Evolutionary conservation across 179 eudicot genomes (phyloP).

Genomic region (Beta lomatogona): DNA sequence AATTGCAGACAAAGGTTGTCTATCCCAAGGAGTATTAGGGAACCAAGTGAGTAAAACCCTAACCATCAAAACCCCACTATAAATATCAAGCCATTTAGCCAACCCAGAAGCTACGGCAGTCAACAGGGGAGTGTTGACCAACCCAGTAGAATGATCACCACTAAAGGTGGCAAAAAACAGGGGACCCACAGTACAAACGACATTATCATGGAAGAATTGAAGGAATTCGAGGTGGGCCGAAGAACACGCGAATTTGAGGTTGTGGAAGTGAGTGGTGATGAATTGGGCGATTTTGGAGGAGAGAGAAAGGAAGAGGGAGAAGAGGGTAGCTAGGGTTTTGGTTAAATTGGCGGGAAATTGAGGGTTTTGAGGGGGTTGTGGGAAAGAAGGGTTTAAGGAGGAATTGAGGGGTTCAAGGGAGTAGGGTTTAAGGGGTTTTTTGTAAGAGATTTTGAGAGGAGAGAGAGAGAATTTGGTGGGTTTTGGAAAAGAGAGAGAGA

Average conservation of each 20-base stretch:
- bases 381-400: conserved; percentile 13
- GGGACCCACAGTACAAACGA: conserved; percentile 46
- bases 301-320: conserved; percentile 1
- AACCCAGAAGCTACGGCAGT: conserved; percentile 59
- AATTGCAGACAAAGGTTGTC: conserved; percentile 71
- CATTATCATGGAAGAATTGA: conserved; percentile 26
- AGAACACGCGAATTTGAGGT: background rate
- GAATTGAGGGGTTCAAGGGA: conserved; percentile 7
- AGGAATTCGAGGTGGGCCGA: background rate
- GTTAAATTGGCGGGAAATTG: conserved; percentile 6
- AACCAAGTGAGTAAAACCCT: conserved; percentile 80
- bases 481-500: background rate
- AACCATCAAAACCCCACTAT: conserved; percentile 66
- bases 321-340: conserved; percentile 27
- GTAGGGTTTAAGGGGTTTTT: background rate
- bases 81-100: conserved; percentile 75
- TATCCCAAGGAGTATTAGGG: conserved; percentile 82
- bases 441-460: conserved; percentile 17
- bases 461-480: conserved; percentile 8
- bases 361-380: conserved; percentile 10
- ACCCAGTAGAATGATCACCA: conserved; percentile 34
- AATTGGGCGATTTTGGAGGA: conserved; percentile 8
- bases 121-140: conserved; percentile 47
- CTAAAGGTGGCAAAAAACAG: conserved; percentile 60
- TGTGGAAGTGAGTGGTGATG: background rate